Evolutionary conservation across 352 stramenopile genomes (phyloP).

Genomic region (Phytophthora brassicae): DNA sequence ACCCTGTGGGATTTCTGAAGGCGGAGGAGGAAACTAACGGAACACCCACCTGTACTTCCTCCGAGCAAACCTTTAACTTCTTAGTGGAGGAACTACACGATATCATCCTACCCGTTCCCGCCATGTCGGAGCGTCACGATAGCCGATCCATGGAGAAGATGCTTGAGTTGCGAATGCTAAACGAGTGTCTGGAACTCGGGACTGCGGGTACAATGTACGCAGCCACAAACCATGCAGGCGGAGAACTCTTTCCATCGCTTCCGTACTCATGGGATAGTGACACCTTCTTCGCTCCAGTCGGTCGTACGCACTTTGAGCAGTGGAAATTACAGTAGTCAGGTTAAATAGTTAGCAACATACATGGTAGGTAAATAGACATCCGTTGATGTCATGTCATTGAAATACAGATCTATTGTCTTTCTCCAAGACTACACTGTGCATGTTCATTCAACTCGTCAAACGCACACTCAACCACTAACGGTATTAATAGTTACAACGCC

Average conservation of each 20-base stretch:
- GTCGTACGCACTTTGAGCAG: constrained; percentile 24
- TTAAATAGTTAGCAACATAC: constrained; percentile 17
- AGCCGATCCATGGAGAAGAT: constrained; percentile 26
- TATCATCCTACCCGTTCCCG: constrained; percentile 25
- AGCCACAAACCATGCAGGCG: constrained; percentile 11
- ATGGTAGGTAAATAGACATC: neutral
- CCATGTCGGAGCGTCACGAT: constrained; percentile 24
- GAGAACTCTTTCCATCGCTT: constrained; percentile 24
- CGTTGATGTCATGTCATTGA: neutral
- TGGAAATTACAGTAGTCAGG: constrained; percentile 29
- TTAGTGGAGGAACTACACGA: constrained; percentile 37
- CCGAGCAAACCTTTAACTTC: constrained; percentile 31
- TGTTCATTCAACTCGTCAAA: too few relatives aligned
- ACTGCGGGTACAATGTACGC: constrained; percentile 9
- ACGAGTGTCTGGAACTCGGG: constrained; percentile 38
- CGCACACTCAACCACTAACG: too few relatives aligned
- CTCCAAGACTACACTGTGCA: neutral
- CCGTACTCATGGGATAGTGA: constrained; percentile 33
- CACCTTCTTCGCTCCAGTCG: constrained; percentile 27
- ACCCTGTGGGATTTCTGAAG: constrained; percentile 34
- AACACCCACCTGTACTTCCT: constrained; percentile 29
- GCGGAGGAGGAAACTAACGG: constrained; percentile 5
- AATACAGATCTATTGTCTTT: neutral
- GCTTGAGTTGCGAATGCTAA: constrained; percentile 39
- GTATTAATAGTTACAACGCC: too few relatives aligned